A percentile compares a stretch with the other conserved stretches of the same genome.
phyloP scores from a whole-genome alignment of 352 stramenopile genomes.

The Phytophthora pini region DNA sequence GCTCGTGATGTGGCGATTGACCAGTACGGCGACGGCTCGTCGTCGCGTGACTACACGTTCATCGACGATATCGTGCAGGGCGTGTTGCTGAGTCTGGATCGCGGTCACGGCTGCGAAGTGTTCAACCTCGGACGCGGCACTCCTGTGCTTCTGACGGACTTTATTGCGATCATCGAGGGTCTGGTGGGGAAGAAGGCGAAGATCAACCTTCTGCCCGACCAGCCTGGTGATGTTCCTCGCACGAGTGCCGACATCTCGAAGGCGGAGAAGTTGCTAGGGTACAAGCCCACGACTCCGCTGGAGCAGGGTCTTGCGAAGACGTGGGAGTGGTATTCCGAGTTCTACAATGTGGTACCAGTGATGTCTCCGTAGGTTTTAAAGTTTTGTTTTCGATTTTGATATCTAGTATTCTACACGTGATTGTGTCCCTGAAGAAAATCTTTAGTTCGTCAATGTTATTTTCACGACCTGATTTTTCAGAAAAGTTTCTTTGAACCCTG shows the following conservation, averaged over 20 bases:
- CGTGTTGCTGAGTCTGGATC: conserved; percentile 83
- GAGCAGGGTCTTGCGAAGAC: conserved; percentile 93
- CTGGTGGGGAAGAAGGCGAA: conserved; percentile 94
- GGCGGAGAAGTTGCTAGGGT: conserved; percentile 94
- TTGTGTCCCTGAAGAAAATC: too few relatives aligned
- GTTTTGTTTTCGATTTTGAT: background rate
- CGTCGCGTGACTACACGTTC: conserved; percentile 98
- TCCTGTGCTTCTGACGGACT: conserved; percentile 93
- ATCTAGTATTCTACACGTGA: too few relatives aligned
- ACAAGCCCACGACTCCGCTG: conserved; percentile 93
- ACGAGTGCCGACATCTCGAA: conserved; percentile 97
- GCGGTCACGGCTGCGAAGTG: conserved; percentile 89
- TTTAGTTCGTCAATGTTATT: too few relatives aligned
- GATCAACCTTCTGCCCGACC: conserved; percentile 94
- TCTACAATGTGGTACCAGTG: conserved; percentile 38
- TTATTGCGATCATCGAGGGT: conserved; percentile 96
- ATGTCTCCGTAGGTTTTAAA: background rate
- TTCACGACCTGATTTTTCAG: too few relatives aligned
- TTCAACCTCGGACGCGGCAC: conserved; percentile 97
- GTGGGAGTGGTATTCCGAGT: conserved; percentile 93
- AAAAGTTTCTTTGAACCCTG: too few relatives aligned
- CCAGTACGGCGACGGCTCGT: conserved; percentile 97
- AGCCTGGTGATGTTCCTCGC: conserved; percentile 96
- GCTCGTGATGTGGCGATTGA: conserved; percentile 92
- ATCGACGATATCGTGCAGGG: conserved; percentile 98